These are phyloP conservation scores for Cyclotella choctawhatcheeana DNA, from an alignment of 108 stramenopile genomes.

Conservation along the genomic window DNA sequence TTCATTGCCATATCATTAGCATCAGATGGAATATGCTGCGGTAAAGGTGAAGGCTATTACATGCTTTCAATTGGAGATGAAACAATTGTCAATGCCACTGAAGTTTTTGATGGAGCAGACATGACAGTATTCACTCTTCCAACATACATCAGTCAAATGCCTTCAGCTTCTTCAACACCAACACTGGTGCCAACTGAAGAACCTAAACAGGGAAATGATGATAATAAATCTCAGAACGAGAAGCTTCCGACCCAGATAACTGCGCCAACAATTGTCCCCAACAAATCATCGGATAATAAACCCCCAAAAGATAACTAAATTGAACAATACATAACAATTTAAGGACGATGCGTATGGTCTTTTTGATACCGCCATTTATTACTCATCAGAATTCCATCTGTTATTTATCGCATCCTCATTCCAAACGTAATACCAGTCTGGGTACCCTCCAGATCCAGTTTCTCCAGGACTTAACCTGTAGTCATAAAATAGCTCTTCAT, in stretches of 20 bases:
- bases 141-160: conserved; percentile 1
- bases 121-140: conserved; percentile 30
- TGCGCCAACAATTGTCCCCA: background rate
- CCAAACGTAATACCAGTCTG: conserved; percentile 72
- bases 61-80: conserved; percentile 25
- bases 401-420: conserved; percentile 37
- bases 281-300: background rate
- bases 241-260: no score
- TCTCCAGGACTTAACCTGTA: conserved; percentile 63
- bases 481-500: conserved; percentile 89
- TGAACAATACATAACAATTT: background rate
- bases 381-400: conserved; percentile 34
- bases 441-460: conserved; percentile 28
- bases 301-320: background rate
- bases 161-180: background rate
- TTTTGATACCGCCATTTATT: background rate
- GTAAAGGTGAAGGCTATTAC: conserved; percentile 28
- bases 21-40: conserved; percentile 36
- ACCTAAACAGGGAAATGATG: background rate
- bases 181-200: background rate
- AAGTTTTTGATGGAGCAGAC: conserved; percentile 30
- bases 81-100: conserved; percentile 26
- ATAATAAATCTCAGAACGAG: no score
- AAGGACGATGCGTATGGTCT: background rate
- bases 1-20: background rate